phyloP scores from a whole-genome alignment of 192 early-diverging fungal genomes.

The Coemansia aciculifera region DNA sequence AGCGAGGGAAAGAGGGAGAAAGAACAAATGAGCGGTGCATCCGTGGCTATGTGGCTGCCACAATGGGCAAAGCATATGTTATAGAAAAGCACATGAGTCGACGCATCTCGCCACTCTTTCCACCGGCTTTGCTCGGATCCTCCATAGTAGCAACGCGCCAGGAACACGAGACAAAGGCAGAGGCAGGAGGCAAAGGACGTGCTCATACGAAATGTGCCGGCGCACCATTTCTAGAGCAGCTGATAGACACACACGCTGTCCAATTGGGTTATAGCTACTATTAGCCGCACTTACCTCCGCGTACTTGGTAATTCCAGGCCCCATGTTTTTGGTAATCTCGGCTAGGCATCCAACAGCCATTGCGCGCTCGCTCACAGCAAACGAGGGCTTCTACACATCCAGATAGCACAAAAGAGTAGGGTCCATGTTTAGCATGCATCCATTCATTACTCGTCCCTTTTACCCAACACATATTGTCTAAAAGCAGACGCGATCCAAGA shows the following conservation, averaged over 20 bases:
- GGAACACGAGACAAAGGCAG: background rate
- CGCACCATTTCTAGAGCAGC: background rate
- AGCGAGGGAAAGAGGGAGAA: background rate
- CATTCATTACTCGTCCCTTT: background rate
- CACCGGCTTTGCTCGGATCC: background rate
- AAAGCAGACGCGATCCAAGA: background rate
- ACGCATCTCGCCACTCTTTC: background rate
- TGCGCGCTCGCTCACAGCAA: slow-evolving; percentile 74
- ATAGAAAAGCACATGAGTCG: background rate
- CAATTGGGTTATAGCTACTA: background rate
- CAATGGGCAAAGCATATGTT: background rate
- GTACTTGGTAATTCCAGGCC: slow-evolving; percentile 49
- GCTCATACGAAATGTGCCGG: slow-evolving; percentile 4
- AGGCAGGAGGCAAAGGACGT: background rate
- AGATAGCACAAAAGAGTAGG: slow-evolving; percentile 7
- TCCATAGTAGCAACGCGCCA: background rate
- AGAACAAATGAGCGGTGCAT: background rate
- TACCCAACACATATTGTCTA: background rate
- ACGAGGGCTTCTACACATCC: slow-evolving; percentile 60
- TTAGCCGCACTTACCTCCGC: slow-evolving; percentile 45
- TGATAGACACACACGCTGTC: background rate
- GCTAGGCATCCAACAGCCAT: slow-evolving; percentile 89
- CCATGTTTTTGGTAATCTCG: slow-evolving; percentile 69
- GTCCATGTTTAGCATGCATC: background rate
- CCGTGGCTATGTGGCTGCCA: slow-evolving; percentile 5